A percentile compares a stretch with the other conserved stretches of the same genome.
Evolutionary conservation across 2,329 filamentous ascomycete species (phyloP).

Genomic region (Diaporthe ilicicola): DNA sequence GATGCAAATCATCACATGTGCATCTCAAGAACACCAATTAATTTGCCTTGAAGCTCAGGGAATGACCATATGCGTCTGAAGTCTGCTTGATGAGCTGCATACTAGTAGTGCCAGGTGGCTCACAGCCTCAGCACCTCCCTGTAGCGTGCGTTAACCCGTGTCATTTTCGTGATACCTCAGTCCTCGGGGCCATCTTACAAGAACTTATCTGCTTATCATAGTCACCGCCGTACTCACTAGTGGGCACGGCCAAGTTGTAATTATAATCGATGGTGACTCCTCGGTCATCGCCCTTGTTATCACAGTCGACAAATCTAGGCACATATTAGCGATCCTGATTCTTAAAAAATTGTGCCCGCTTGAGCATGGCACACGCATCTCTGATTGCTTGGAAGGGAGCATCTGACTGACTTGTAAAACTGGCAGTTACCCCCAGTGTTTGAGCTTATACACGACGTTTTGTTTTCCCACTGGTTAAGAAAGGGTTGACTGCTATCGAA

Average conservation of each 20-base stretch:
- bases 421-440: slow-evolving; percentile 11
- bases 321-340: neutral
- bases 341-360: too few species aligned
- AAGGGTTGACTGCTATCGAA: neutral
- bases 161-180: neutral
- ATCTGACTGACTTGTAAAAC: neutral
- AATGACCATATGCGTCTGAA: too few species aligned
- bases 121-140: neutral
- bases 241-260: neutral
- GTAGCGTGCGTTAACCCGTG: neutral
- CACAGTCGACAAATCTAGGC: neutral
- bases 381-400: too few species aligned
- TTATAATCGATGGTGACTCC: neutral
- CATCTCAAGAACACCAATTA: too few species aligned
- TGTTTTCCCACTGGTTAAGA: neutral
- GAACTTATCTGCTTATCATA: slow-evolving; percentile 7
- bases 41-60: rapidly evolving
- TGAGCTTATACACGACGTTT: neutral
- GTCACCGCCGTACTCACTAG: neutral
- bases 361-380: neutral
- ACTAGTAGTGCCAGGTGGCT: too few species aligned
- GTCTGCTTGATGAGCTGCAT: neutral
- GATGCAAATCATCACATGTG: too few species aligned
- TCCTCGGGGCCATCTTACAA: neutral
- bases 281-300: slow-evolving; percentile 4